Conservation (phyloP, 345 rosid genomes). For the Camelina hispida region DNA sequence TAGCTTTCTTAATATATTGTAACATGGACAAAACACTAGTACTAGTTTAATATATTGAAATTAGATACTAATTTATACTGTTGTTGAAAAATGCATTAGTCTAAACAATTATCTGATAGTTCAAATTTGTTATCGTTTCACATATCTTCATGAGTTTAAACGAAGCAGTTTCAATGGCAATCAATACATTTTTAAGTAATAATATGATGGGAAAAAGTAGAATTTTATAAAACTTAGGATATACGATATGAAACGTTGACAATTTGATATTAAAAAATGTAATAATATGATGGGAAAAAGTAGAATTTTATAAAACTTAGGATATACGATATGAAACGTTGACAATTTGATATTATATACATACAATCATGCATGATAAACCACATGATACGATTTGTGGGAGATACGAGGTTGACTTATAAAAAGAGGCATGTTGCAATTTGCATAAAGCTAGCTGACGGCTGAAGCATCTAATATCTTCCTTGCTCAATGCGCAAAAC, state of each 20-base stretch:
- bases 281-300: neutral
- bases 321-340: conserved; percentile 24
- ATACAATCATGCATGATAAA: neutral
- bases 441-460: conserved; percentile 28
- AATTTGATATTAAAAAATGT: neutral
- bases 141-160: too few species aligned
- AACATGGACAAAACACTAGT: too few species aligned
- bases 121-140: too few species aligned
- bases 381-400: conserved; percentile 23
- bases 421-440: conserved; percentile 30
- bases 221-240: neutral
- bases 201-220: neutral
- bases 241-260: conserved; percentile 32
- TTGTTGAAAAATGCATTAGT: too few species aligned
- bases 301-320: neutral
- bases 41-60: too few species aligned
- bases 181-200: too few species aligned
- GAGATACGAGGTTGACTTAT: conserved; percentile 36
- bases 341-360: conserved; percentile 13
- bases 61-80: too few species aligned
- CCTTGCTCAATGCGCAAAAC: conserved; percentile 36
- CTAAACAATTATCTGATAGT: too few species aligned
- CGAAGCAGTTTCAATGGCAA: too few species aligned
- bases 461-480: conserved; percentile 35
- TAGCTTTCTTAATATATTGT: neutral